Conservation (phyloP, 2,329 filamentous ascomycete species). For the Botrytis galanthina region DNA sequence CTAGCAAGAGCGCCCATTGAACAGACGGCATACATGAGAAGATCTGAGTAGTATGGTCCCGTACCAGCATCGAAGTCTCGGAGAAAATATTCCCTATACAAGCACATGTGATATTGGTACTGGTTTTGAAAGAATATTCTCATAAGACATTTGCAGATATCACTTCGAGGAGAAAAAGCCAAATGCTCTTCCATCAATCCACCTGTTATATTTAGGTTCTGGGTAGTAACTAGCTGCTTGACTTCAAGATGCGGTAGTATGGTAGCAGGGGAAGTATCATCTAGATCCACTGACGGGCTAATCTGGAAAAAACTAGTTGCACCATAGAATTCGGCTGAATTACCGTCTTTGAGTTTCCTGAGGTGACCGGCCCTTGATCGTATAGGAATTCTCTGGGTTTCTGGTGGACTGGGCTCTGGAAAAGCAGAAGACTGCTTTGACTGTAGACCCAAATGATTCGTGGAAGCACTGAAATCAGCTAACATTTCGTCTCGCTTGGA, state of each 20-base stretch:
- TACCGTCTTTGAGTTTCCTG: conserved; percentile 41
- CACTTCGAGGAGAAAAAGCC: conserved; percentile 45
- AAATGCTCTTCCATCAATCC: not conserved
- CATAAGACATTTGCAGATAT: conserved; percentile 47
- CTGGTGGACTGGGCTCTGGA: conserved; percentile 13
- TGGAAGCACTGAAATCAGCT: conserved; percentile 38
- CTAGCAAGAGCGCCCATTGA: conserved; percentile 49
- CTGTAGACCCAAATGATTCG: conserved; percentile 20
- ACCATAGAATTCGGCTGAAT: conserved; percentile 48
- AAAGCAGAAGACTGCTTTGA: conserved; percentile 3
- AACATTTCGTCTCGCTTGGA: conserved; percentile 45
- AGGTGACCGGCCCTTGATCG: conserved; percentile 42
- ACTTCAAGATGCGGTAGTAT: not conserved
- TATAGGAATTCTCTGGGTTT: conserved; percentile 31
- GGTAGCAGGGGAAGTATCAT: conserved; percentile 15
- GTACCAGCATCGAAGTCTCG: conserved; percentile 48
- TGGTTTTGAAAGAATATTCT: conserved; percentile 48
- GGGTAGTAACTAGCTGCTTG: not conserved
- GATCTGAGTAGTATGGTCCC: conserved; percentile 50
- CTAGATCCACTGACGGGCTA: conserved; percentile 28
- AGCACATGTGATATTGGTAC: conserved; percentile 50
- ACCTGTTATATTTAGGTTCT: not conserved
- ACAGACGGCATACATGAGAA: conserved; percentile 50
- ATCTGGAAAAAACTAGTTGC: conserved; percentile 48
- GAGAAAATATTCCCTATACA: conserved; percentile 52